phyloP scores from a whole-genome alignment of 2,329 filamentous ascomycete genomes.

The Penicillium sp. region DNA sequence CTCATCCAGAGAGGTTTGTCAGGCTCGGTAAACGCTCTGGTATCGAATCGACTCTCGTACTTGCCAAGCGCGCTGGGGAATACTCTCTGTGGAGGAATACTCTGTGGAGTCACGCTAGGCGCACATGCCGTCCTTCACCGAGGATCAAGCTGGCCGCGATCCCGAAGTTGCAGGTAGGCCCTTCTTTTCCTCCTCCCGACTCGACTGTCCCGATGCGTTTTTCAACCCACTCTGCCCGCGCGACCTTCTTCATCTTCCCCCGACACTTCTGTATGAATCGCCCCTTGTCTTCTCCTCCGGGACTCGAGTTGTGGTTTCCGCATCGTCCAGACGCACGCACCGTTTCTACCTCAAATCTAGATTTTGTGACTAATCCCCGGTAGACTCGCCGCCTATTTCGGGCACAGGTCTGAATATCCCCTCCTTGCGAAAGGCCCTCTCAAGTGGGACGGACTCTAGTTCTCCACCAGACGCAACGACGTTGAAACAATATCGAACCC shows the following conservation, averaged over 20 bases:
- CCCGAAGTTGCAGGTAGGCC: slow-evolving; percentile 37
- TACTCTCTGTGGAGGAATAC: slow-evolving; percentile 3
- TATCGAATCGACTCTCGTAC: neutral
- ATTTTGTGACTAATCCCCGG: slow-evolving; percentile 26
- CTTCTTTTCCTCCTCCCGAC: slow-evolving; percentile 7
- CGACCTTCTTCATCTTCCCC: slow-evolving; percentile 11
- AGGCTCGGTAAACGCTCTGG: neutral
- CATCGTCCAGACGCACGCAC: slow-evolving; percentile 13
- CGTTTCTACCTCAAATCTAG: slow-evolving; percentile 1
- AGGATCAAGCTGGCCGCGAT: slow-evolving; percentile 26
- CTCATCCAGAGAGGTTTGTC: neutral
- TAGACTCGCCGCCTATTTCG: slow-evolving; percentile 32
- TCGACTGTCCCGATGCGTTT: slow-evolving; percentile 10
- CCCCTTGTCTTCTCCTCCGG: slow-evolving; percentile 12
- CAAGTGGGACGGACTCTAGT: slow-evolving; percentile 20
- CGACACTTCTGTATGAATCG: slow-evolving; percentile 10
- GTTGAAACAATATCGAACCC: slow-evolving; percentile 34
- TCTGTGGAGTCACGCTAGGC: slow-evolving; percentile 10
- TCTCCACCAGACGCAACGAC: slow-evolving; percentile 25
- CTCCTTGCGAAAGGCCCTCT: slow-evolving; percentile 28
- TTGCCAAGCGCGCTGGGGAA: neutral
- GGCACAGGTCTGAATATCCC: slow-evolving; percentile 32
- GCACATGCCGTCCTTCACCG: slow-evolving; percentile 37
- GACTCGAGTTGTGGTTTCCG: slow-evolving; percentile 8
- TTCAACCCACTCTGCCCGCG: slow-evolving; percentile 15